Percentiles rank a stretch among this genome's conserved stretches.
Conservation (phyloP, 1,284 basidiomycete genomes). For the Ceratobasidium sp. region DNA sequence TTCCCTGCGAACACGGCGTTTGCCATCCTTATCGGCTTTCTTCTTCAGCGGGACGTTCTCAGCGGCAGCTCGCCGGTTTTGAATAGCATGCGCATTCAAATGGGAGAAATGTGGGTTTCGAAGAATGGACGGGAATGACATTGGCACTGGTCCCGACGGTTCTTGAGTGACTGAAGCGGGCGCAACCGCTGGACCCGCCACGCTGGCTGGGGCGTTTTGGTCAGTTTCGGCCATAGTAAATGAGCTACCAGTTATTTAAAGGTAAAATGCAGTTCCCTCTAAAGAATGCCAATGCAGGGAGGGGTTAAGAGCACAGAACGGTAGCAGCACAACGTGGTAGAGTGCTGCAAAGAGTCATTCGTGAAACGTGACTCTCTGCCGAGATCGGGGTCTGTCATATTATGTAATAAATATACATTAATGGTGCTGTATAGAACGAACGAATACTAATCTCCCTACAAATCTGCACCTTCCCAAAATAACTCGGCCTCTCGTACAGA, state of each 20-base stretch:
- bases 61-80: slow-evolving; percentile 42
- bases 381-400: slow-evolving; percentile 27
- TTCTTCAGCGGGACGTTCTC: slow-evolving; percentile 55
- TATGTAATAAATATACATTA: slow-evolving; percentile 31
- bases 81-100: slow-evolving; percentile 51
- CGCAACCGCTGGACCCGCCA: background rate
- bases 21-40: slow-evolving; percentile 68
- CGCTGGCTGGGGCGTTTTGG: slow-evolving; percentile 23
- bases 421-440: slow-evolving; percentile 20
- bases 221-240: background rate
- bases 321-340: slow-evolving; percentile 6
- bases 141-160: slow-evolving; percentile 61
- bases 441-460: background rate
- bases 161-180: background rate
- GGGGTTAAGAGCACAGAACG: background rate
- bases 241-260: background rate
- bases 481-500: slow-evolving; percentile 18
- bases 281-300: too few species aligned
- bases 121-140: slow-evolving; percentile 76
- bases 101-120: slow-evolving; percentile 69
- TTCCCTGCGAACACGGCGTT: slow-evolving; percentile 75
- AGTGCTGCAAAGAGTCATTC: slow-evolving; percentile 24
- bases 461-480: slow-evolving; percentile 28
- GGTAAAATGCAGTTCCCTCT: background rate
- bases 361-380: background rate